Conservation (phyloP, 164 flowering plant species). For the Chimonanthus praecox region DNA sequence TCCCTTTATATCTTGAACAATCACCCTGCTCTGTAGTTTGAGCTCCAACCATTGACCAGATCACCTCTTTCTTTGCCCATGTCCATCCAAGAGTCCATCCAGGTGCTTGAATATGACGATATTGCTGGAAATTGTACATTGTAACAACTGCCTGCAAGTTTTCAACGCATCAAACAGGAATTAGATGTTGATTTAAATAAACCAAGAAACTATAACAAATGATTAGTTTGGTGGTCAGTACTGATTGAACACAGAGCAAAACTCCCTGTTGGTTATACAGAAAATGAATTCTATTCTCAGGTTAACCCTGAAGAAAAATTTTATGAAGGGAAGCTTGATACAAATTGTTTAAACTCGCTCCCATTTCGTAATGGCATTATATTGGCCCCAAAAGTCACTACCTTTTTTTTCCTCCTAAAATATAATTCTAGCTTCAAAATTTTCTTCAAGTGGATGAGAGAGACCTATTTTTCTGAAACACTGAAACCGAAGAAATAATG, state of each 20-base stretch:
- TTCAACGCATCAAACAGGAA: conserved; percentile 2
- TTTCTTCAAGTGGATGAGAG: background rate
- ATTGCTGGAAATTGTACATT: conserved; percentile 73
- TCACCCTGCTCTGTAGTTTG: conserved; percentile 85
- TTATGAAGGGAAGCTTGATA: too few relatives aligned
- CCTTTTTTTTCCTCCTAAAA: too few relatives aligned
- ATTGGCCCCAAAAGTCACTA: background rate
- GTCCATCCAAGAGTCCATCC: conserved; percentile 84
- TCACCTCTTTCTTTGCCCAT: conserved; percentile 83
- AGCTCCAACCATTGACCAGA: conserved; percentile 72
- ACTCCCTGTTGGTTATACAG: too few relatives aligned
- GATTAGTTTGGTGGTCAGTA: background rate
- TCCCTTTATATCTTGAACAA: conserved; percentile 68
- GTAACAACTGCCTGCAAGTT: conserved; percentile 63
- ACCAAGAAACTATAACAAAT: background rate
- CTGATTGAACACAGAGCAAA: too few relatives aligned
- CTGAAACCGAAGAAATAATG: background rate
- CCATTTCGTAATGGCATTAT: too few relatives aligned
- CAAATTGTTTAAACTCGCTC: too few relatives aligned
- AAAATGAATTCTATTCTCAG: background rate
- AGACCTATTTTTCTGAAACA: background rate
- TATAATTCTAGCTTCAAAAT: background rate
- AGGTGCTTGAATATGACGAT: conserved; percentile 71
- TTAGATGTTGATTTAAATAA: background rate
- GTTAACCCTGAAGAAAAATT: background rate